A percentile compares a stretch with the other conserved stretches of the same genome.
Conservation (phyloP, 805 yeast species). For the Wickerhamiella dianesei region DNA sequence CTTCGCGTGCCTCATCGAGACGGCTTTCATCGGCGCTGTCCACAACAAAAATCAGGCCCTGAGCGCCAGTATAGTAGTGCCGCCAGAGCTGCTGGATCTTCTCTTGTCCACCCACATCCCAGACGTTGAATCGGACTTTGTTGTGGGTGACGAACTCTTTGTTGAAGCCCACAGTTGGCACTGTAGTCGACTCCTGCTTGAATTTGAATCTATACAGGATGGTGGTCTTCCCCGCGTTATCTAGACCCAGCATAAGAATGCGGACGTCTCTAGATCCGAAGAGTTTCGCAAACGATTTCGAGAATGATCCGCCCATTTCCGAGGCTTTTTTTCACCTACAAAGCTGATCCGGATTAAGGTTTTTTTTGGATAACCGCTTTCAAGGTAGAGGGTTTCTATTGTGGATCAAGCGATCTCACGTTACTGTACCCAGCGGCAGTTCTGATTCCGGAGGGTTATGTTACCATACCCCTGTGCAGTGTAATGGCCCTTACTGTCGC, state of each 20-base stretch:
- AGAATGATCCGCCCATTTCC: conserved; percentile 26
- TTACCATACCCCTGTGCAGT: too few relatives aligned
- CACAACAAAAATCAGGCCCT: conserved; percentile 80
- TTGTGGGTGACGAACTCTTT: conserved; percentile 75
- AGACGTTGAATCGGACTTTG: conserved; percentile 71
- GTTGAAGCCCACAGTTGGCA: conserved; percentile 90
- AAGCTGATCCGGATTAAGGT: too few relatives aligned
- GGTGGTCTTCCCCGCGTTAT: conserved; percentile 87
- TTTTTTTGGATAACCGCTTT: too few relatives aligned
- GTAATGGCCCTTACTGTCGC: too few relatives aligned
- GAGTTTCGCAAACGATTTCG: conserved; percentile 29
- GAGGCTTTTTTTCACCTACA: too few relatives aligned
- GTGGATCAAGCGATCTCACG: too few relatives aligned
- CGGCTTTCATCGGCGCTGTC: conserved; percentile 66
- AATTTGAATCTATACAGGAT: conserved; percentile 71
- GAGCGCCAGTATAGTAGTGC: conserved; percentile 86
- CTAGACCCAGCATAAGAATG: conserved; percentile 82
- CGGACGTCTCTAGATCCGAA: conserved; percentile 45
- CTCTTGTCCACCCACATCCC: conserved; percentile 97
- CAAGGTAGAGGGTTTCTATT: too few relatives aligned
- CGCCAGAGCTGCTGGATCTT: conserved; percentile 88
- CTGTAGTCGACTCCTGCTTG: conserved; percentile 61
- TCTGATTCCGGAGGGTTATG: too few relatives aligned
- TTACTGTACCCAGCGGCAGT: too few relatives aligned
- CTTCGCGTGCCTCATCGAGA: conserved; percentile 63